Evolutionary conservation across 805 yeast genomes (phyloP).

Genomic region (Yamadazyma takamatsuzukensis): DNA sequence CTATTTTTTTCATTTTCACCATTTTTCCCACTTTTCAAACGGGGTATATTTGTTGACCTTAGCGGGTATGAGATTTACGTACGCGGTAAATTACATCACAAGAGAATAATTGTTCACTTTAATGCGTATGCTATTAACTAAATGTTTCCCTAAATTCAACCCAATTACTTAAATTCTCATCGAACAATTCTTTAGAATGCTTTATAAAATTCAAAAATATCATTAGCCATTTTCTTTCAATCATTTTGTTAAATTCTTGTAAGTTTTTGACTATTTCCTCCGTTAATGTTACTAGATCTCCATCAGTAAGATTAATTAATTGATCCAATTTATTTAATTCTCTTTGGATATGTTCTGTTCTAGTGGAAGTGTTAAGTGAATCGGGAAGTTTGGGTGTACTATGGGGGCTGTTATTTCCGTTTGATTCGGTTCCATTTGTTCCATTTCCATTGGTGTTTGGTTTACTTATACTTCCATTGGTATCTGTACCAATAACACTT

Average conservation of each 20-base stretch:
- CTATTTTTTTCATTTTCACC: no score
- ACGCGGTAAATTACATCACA: no score
- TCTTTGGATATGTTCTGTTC: slow-evolving; percentile 33
- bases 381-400: no score
- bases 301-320: slow-evolving; percentile 39
- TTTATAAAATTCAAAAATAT: slow-evolving; percentile 36
- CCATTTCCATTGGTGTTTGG: background rate
- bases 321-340: slow-evolving; percentile 46
- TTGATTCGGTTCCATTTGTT: no score
- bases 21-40: no score
- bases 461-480: slow-evolving; percentile 1
- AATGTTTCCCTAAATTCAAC: slow-evolving; percentile 21
- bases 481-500: background rate
- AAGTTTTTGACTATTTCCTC: slow-evolving; percentile 39
- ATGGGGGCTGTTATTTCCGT: no score
- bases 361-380: no score
- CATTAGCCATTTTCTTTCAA: slow-evolving; percentile 40
- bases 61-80: no score
- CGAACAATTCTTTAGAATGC: slow-evolving; percentile 30
- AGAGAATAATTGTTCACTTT: no score
- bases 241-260: slow-evolving; percentile 29
- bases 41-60: no score
- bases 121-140: background rate
- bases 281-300: slow-evolving; percentile 44
- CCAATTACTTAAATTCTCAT: slow-evolving; percentile 31